These are phyloP conservation scores for Chimonanthus praecox DNA, from an alignment of 164 flowering plant genomes.

Conservation along the genomic window DNA sequence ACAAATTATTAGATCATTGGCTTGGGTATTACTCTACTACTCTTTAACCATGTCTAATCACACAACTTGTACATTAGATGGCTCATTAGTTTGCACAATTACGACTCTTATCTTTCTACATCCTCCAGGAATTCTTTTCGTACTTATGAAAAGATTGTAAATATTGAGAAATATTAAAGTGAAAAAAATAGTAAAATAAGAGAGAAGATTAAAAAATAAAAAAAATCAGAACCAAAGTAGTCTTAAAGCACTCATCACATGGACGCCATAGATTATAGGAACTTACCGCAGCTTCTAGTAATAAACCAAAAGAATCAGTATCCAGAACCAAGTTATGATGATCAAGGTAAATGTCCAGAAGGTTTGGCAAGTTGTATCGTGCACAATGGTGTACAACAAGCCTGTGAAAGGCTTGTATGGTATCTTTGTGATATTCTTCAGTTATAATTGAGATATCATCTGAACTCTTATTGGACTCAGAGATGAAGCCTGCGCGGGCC, in stretches of 20 bases:
- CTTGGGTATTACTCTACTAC: no score
- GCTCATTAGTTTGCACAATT: no score
- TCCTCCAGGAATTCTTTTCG: no score
- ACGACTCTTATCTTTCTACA: no score
- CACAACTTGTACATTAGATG: no score
- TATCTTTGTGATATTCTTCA: conserved; percentile 26
- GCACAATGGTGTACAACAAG: conserved; percentile 59
- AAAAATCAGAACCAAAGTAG: not conserved
- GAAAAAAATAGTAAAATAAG: not conserved
- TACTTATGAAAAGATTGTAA: not conserved
- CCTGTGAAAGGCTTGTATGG: conserved; percentile 55
- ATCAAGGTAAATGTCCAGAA: conserved; percentile 83
- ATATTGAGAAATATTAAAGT: no score
- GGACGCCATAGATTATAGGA: conserved; percentile 8
- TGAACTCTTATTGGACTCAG: conserved; percentile 23
- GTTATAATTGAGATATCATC: conserved; percentile 21
- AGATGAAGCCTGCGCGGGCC: conserved; percentile 67
- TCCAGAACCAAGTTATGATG: conserved; percentile 58
- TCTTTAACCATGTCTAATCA: no score
- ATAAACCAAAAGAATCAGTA: conserved; percentile 38
- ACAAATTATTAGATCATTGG: no score
- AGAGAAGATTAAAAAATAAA: no score
- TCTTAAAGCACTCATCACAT: not conserved
- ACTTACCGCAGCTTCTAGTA: conserved; percentile 81
- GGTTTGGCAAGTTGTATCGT: conserved; percentile 66